Percentiles rank a stretch among this genome's conserved stretches.
These are phyloP conservation scores for Lipomyces starkeyi DNA, from an alignment of 805 yeast genomes.

Conservation along the genomic window DNA sequence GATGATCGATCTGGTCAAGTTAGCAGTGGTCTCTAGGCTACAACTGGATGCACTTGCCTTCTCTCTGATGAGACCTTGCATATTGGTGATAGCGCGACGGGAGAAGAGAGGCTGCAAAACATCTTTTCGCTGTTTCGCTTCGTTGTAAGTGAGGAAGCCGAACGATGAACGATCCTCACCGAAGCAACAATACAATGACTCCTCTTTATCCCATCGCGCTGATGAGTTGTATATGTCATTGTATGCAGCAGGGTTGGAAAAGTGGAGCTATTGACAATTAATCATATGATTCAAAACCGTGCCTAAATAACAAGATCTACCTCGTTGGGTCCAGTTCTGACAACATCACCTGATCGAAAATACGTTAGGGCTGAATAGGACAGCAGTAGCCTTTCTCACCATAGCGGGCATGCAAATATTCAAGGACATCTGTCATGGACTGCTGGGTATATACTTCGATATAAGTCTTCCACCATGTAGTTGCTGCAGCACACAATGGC, in stretches of 20 bases:
- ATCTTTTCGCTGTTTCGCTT: not conserved
- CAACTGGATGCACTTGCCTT: not conserved
- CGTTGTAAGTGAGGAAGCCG: not conserved
- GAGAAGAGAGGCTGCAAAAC: not conserved
- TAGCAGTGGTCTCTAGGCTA: not conserved
- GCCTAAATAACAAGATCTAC: not conserved
- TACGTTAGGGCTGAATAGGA: not conserved
- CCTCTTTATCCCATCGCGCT: conserved; percentile 5
- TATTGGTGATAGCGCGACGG: not conserved
- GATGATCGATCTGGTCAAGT: not conserved
- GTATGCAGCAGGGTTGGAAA: not conserved
- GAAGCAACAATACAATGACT: not conserved
- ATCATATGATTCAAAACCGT: not conserved
- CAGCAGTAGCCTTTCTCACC: not conserved
- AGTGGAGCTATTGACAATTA: not conserved
- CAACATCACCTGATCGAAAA: not conserved
- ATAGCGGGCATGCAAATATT: not conserved
- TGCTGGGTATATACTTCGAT: conserved; percentile 1
- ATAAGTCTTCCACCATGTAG: not conserved
- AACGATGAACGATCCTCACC: conserved; percentile 4
- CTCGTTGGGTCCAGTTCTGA: conserved; percentile 2
- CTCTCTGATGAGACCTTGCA: not conserved
- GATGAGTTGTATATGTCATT: not conserved
- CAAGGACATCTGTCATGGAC: conserved; percentile 3
- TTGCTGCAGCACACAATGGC: conserved; percentile 3